Evolutionary conservation across 345 rosid genomes (phyloP).

Genomic region (Hibiscus tridactylites): DNA sequence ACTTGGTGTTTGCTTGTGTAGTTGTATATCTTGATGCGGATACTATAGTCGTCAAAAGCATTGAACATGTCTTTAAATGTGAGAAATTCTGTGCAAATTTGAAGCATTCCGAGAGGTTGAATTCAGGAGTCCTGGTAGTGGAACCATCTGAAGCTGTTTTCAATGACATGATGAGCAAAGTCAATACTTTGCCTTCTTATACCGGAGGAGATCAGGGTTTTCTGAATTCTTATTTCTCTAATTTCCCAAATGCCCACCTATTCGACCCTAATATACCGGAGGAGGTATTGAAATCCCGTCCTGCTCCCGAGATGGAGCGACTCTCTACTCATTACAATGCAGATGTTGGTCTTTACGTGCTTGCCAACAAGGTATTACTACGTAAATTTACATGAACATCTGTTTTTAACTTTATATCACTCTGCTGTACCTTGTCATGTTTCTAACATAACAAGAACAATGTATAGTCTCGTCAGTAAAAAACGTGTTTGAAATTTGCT

Average conservation of each 20-base stretch:
- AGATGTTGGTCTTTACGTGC: slow-evolving; percentile 97
- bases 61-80: slow-evolving; percentile 75
- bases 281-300: slow-evolving; percentile 32
- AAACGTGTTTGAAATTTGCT: not conserved
- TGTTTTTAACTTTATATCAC: not conserved
- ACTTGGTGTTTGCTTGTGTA: slow-evolving; percentile 23
- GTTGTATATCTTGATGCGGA: slow-evolving; percentile 94
- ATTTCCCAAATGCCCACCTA: not conserved
- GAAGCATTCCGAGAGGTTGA: slow-evolving; percentile 91
- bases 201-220: not conserved
- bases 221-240: not conserved
- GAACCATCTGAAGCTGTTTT: slow-evolving; percentile 75
- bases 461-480: too few relatives aligned
- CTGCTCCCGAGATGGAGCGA: slow-evolving; percentile 73
- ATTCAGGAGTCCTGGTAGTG: slow-evolving; percentile 95
- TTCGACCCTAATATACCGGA: not conserved
- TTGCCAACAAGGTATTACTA: slow-evolving; percentile 80
- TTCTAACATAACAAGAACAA: too few relatives aligned
- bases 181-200: slow-evolving; percentile 45
- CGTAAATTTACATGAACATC: not conserved
- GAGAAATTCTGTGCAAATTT: slow-evolving; percentile 80
- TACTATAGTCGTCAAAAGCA: slow-evolving; percentile 87
- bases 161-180: slow-evolving; percentile 80
- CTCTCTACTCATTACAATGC: slow-evolving; percentile 90
- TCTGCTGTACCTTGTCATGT: not conserved